Evolutionary conservation across 805 yeast species (phyloP), one percentile per base, ranked within the genome.

Genomic region (Metschnikowia corniflorae): DNA sequence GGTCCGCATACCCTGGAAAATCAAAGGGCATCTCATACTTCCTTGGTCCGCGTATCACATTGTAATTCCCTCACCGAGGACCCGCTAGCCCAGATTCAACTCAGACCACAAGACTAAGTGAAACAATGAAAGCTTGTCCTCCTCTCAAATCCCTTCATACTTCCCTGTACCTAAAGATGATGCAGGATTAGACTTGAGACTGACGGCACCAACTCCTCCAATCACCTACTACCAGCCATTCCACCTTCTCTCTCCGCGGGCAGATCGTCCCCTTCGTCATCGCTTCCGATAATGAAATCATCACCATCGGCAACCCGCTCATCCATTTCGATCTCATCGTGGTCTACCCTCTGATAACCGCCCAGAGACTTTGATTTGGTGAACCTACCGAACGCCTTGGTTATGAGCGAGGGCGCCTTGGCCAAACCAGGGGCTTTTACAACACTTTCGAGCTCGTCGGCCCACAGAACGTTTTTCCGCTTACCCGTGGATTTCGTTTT

Each of bases 221-320:
- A 21, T 20, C 23, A 20, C 10, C 23, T 20, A n/a, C 24, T n/a
- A 21, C 12, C 12, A 10, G n/a, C 12, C 5, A n/a, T 3, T 21
- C 5, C n/a, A n/a, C 24, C 33, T 10, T 29, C 20, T 29, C 29
- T 24, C 8, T 16, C 9, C 26, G 19, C 29, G 7, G 28, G 10
- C 29, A 18, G 13, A 12, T 27, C 32, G 16, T 26, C 35, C 16
- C 9, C 24, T 5, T 73, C 78, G 24, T 73, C 78, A 33, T 73
- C 78, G 46, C 75, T 69, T 22, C 60, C 71, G 31, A 73, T 67
- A n/a, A 69, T 60, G 38, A 73, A 73, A 25, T 71, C 70, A 37
- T 70, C 73, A 5, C 41, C 49, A 7, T 35, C 39, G 6, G 9
- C 39, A n/a, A 26, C 34, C 41, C 33, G 49, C 35, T 60, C 68